Evolutionary conservation across 2,329 filamentous ascomycete genomes (phyloP).

Genomic region (Botrytis hyacinthi): DNA sequence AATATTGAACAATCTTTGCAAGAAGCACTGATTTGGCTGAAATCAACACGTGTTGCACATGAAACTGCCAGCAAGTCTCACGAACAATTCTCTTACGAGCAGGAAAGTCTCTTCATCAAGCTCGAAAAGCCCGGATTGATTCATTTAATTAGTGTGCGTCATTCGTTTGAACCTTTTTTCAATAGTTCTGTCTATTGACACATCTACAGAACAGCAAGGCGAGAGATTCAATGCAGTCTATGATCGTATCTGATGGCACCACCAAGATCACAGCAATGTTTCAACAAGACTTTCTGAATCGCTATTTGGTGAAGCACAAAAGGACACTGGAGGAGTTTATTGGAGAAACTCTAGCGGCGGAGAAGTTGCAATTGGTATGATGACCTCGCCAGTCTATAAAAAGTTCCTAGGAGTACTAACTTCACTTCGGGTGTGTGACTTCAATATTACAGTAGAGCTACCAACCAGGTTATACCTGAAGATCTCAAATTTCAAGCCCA

Average conservation of each 20-base stretch:
- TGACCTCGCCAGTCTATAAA: not conserved
- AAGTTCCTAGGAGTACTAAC: slow-evolving; percentile 9
- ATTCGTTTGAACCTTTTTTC: not conserved
- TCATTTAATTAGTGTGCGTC: slow-evolving; percentile 14
- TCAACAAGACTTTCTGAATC: not conserved
- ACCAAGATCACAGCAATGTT: slow-evolving; percentile 14
- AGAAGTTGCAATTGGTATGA: slow-evolving; percentile 12
- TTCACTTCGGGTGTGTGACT: slow-evolving; percentile 6
- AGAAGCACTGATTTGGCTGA: slow-evolving; percentile 8
- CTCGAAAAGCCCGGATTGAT: slow-evolving; percentile 3
- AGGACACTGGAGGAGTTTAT: not conserved
- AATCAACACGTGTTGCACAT: not conserved
- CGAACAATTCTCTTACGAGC: slow-evolving; percentile 9
- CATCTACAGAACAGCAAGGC: not conserved
- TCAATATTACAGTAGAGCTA: slow-evolving; percentile 7
- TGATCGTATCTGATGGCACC: slow-evolving; percentile 9
- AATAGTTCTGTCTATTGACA: not conserved
- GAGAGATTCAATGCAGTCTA: not conserved
- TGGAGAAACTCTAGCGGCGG: not conserved
- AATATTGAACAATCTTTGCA: slow-evolving; percentile 6
- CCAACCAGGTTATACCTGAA: not conserved
- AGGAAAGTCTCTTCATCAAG: slow-evolving; percentile 6
- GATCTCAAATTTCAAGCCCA: not conserved
- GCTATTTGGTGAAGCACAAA: slow-evolving; percentile 14
- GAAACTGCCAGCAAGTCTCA: not conserved